Evolutionary conservation across 768 basidiomycete species (phyloP).

Genomic region (Pleurotus tuber-regium): DNA sequence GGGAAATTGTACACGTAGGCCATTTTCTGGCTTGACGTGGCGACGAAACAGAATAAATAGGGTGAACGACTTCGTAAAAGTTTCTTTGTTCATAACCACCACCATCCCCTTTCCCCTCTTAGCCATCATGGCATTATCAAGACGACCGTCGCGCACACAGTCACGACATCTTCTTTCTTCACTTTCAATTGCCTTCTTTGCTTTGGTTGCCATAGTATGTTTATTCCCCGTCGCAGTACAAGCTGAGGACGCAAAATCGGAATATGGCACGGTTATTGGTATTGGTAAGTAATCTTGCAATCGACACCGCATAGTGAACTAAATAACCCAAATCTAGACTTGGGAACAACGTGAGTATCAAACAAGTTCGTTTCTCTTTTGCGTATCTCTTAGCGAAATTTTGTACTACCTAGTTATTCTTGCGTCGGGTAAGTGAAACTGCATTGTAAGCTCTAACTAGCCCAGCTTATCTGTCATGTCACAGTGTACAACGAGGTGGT

Average conservation of each 20-base stretch:
- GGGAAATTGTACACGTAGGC: slow-evolving; percentile 11
- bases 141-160: slow-evolving; percentile 57
- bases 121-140: slow-evolving; percentile 9
- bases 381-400: not conserved
- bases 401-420: slow-evolving; percentile 64
- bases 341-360: slow-evolving; percentile 79
- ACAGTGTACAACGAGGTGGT: slow-evolving; percentile 79
- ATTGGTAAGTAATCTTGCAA: slow-evolving; percentile 54
- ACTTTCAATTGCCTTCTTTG: slow-evolving; percentile 57
- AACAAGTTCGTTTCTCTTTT: not conserved
- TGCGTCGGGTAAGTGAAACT: slow-evolving; percentile 79
- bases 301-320: not conserved
- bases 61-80: not conserved
- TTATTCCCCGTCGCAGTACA: slow-evolving; percentile 60
- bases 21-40: slow-evolving; percentile 6
- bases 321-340: slow-evolving; percentile 46
- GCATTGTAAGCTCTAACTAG: not conserved
- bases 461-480: not conserved
- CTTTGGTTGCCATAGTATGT: slow-evolving; percentile 69
- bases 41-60: slow-evolving; percentile 9
- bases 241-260: slow-evolving; percentile 59
- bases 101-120: slow-evolving; percentile 1
- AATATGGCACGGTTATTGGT: slow-evolving; percentile 93
- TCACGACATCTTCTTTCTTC: slow-evolving; percentile 55
- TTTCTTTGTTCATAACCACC: slow-evolving; percentile 10